Evolutionary conservation across 2,329 filamentous ascomycete genomes (phyloP), one percentile per base, ranked within the genome.

Genomic region (Fusarium buxicola): DNA sequence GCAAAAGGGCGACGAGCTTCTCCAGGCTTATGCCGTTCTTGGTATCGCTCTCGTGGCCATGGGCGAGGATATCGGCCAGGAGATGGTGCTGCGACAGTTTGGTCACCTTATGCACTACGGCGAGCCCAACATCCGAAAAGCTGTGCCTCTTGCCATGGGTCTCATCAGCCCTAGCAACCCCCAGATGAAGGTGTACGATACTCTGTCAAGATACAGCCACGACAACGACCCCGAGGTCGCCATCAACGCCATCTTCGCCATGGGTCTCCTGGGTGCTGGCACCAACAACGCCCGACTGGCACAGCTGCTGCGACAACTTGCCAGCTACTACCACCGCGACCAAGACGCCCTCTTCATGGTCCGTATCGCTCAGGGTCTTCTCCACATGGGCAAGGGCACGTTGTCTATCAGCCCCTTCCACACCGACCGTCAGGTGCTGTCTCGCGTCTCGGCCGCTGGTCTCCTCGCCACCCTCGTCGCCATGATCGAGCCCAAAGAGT

Each of bases 151-250:
- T 51, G 95, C 95, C 24, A 96, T 99, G 92, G 96, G 94, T 72
- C 85, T 99, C 51, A 90, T 99, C 74, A 97, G 92, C 79, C 92
- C 96, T 11, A 97, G 93, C 80, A 99, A 99, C 81, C 95, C 95
- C 10, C 96, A 99, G 77, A 99, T 99, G 94, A 99, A 98, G 84
- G 92, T 99, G 43, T 99, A 99, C 81, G 95, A 99, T 77, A 99
- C 95, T 1, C 83, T 99, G 10, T 99, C 95, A 47, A 86, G 95
- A 73, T 99, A 99, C 84, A 96, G 91, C 65, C 95, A 99, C 85
- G 95, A 99, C 81, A 99, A 95, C 69, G 95, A 99, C 80, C 96
- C 94, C 62, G 95, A 99, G 72, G 95, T 99, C 41, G 95, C 95
- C 34, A 91, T 99, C 78, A 99, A 98, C 74, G 93, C 95, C 72